Base-by-base conservation (phyloP, 371 early-diverging fungal species). In the Mucor indicus region DNA sequence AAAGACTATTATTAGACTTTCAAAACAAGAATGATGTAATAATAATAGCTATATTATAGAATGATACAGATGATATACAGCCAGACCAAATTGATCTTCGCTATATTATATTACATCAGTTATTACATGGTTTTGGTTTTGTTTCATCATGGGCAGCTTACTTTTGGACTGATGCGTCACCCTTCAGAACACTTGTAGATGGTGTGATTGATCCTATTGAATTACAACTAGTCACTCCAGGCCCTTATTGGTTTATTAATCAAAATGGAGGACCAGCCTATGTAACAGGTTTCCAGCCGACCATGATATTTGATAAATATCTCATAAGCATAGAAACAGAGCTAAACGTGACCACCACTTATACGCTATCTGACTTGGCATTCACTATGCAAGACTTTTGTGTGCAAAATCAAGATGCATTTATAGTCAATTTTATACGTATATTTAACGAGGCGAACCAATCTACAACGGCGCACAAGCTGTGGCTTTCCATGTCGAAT, bases 271-370 rank as follows among this genome's bases (percentile, higher is more conserved):
- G 76, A 1, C 66, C 72, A 1, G 48, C 60, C 1, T 76, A 60
- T 49, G 48, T 76, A 37, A 72, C 66, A 3, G 72, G 76, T 2
- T 76, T 76, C 27, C 66, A 66, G 25, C 72, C 70, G 1, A 69
- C 66, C 21, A 72, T 72, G 68, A 72, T 76, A 1, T 76, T 76
- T 48, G 76, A 76, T 35, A 76, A 76, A 42, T 70, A 55, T 21
- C 43, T 72, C 9, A 29, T 29, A 6, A 29, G 30, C 30, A 25
- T 55, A 4, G 55, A 59, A 19, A 57, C 40, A 8, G 53, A 54
- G 17, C 31, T 52, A 12, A 60, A 53, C 23, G 47, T 40, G 1
- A 58, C 55, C 1, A 31, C 30, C 1, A 50, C 27, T 8, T 24
- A 44, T 7, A n/a, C 40, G 6, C 25, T 72, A 15, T 55, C 66